Conservation (phyloP, 2,329 filamentous ascomycete species). For the Aureobasidium sp. region DNA sequence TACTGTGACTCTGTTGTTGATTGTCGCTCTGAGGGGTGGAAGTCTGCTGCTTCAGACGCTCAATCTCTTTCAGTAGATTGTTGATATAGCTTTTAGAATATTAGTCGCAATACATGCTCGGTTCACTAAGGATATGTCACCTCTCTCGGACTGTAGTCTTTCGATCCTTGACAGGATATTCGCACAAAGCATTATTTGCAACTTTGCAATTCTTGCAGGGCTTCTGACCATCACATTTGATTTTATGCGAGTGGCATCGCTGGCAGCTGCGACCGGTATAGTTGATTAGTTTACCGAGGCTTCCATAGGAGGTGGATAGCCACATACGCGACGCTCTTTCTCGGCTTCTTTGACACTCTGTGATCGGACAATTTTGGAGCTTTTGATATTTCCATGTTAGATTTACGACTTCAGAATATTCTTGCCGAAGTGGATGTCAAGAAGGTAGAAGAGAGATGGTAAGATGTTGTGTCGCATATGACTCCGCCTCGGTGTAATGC, state of each 20-base stretch:
- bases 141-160: conserved; percentile 28
- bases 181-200: conserved; percentile 20
- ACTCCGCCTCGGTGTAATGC: conserved; percentile 2
- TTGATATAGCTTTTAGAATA: conserved; percentile 24
- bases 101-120: not conserved
- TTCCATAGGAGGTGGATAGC: not conserved
- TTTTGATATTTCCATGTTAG: not conserved
- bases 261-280: conserved; percentile 10
- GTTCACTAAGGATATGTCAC: not conserved
- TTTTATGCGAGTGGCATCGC: conserved; percentile 22
- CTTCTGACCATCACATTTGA: conserved; percentile 30
- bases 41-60: conserved; percentile 21
- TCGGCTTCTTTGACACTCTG: conserved; percentile 5
- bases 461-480: not conserved
- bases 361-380: not conserved
- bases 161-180: conserved; percentile 26
- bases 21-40: not conserved
- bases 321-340: conserved; percentile 9
- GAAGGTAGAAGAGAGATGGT: not conserved
- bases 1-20: not conserved
- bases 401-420: too few species aligned
- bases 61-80: conserved; percentile 27
- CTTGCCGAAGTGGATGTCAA: not conserved
- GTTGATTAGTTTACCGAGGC: conserved; percentile 1
- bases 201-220: conserved; percentile 29